Evolutionary conservation across 345 rosid species (phyloP).

Genomic region (Arabidopsis suecica): DNA sequence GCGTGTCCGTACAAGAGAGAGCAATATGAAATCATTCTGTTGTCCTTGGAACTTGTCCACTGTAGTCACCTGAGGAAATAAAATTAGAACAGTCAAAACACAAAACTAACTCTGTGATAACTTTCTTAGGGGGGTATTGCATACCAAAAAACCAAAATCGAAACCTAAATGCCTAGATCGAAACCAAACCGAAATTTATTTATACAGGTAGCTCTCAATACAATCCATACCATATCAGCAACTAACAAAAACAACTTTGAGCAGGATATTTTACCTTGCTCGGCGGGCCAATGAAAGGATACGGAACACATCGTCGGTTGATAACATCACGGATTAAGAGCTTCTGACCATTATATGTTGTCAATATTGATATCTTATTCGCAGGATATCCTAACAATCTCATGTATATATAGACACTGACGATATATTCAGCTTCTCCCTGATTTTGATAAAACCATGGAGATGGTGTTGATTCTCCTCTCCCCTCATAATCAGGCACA

Average conservation of each 20-base stretch:
- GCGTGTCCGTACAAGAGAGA: constrained; percentile 94
- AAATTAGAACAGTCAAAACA: constrained; percentile 13
- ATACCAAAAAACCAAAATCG: not conserved
- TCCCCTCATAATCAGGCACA: constrained; percentile 89
- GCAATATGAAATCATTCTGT: constrained; percentile 91
- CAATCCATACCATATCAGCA: not conserved
- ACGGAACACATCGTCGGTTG: constrained; percentile 86
- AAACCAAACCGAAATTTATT: not conserved
- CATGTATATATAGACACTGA: constrained; percentile 98
- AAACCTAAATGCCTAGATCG: not conserved
- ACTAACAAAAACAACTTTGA: constrained; percentile 1
- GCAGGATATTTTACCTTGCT: constrained; percentile 66
- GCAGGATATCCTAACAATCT: constrained; percentile 95
- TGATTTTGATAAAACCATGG: constrained; percentile 99
- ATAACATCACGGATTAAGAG: constrained; percentile 98
- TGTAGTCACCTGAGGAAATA: constrained; percentile 72
- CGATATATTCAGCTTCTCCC: constrained; percentile 96
- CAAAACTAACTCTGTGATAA: not conserved
- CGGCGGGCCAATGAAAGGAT: constrained; percentile 90
- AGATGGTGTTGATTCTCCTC: constrained; percentile 94
- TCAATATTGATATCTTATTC: constrained; percentile 91
- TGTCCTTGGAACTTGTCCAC: constrained; percentile 99
- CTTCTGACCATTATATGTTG: constrained; percentile 98
- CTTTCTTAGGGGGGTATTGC: not conserved
- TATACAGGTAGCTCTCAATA: constrained; percentile 11